Evolutionary conservation across 129 eudicot species (phyloP), one percentile per base, ranked within the genome.

Genomic region (Helianthus tuberosus): DNA sequence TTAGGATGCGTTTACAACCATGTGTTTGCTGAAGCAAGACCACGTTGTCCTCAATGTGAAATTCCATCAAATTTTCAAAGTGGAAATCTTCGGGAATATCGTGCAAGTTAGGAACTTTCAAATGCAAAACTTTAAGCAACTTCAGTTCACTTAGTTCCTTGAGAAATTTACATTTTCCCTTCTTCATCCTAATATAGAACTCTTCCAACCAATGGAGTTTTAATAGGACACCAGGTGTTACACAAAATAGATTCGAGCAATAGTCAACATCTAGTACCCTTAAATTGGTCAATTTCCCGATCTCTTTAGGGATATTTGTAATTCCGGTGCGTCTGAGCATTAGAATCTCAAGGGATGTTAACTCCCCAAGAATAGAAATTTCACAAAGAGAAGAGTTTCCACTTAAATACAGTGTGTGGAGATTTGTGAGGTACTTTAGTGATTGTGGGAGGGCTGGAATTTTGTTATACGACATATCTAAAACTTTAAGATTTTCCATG

Each of bases 321-420:
- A n/a, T n/a, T n/a, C 60, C 48, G 4, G 63, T 66, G 0, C 0
- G 3, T n/a, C 6, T 36, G 0, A 77, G 51, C 11, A 6, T 46
- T 48, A 76, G 16, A 58, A 77, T 77, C 46, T 77, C 70, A 16
- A 77, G 69, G 52, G 23, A 16, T 59, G 2, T 44, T 3, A 77
- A 11, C 68, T 55, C 68, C 25, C 69, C 75, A 32, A 68, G 35
- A 14, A 68, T 61, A 2, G 52, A 68, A 15, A 76, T 68, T 9
- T 76, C 69, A 15, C 8, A 0, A 2, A 63, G 15, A 3, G 7
- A 29, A 5, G 0, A 0, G 3, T 67, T 66, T 2, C 5, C 9
- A 44, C 60, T 39, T 25, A 76, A 59, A 68, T 60, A 5, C 1
- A 77, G 53, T 2, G 2, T 46, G 29, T 23, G 29, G 5, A 77